Percentiles rank a stretch among this genome's conserved stretches.
phyloP scores from a whole-genome alignment of 2,329 filamentous ascomycete genomes.

The Colletotrichum sp. region DNA sequence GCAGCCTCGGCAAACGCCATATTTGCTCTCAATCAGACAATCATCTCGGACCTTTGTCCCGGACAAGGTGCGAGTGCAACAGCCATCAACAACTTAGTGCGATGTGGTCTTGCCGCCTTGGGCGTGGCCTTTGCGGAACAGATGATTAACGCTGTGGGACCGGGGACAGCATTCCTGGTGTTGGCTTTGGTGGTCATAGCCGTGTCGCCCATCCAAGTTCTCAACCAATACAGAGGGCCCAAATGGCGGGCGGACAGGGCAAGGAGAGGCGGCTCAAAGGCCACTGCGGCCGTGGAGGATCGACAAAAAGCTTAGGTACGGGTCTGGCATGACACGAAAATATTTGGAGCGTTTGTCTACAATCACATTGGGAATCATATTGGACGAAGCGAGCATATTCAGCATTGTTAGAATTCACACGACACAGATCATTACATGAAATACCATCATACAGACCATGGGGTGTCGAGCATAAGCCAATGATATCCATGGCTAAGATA shows the following conservation, averaged over 20 bases:
- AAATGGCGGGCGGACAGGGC: constrained; percentile 15
- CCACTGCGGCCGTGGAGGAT: neutral
- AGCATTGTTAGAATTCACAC: neutral
- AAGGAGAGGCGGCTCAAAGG: neutral
- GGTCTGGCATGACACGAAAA: neutral
- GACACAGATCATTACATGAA: neutral
- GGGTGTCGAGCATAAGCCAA: neutral
- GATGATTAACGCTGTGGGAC: constrained; percentile 12
- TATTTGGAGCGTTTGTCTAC: neutral
- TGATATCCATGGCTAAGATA: neutral
- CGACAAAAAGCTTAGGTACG: neutral
- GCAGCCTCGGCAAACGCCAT: constrained; percentile 40
- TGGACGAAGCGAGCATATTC: neutral
- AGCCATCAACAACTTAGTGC: constrained; percentile 36
- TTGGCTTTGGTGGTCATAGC: constrained; percentile 6
- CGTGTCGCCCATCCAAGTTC: constrained; percentile 12
- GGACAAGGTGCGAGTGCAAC: constrained; percentile 35
- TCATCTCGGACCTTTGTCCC: constrained; percentile 38
- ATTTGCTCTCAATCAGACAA: constrained; percentile 38
- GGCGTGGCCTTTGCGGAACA: constrained; percentile 11
- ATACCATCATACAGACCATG: neutral
- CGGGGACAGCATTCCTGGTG: constrained; percentile 2
- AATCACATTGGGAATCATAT: neutral
- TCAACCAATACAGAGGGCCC: constrained; percentile 18
- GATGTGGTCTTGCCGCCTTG: constrained; percentile 11